Base-by-base conservation (phyloP, 2,329 filamentous ascomycete genomes). In the Lasiodiplodia citricola region DNA sequence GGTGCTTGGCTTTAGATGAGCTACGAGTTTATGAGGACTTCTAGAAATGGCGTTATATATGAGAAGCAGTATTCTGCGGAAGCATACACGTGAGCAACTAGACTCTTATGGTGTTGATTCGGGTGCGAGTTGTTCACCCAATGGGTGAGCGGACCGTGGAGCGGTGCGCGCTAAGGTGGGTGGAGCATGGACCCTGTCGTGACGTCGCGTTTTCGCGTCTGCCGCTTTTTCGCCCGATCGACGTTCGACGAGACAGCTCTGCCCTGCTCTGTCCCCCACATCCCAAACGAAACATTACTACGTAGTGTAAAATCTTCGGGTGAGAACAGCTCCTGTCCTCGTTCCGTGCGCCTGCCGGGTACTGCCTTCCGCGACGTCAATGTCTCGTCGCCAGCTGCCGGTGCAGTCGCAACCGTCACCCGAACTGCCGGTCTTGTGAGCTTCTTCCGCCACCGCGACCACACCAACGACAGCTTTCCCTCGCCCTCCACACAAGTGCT, bases 121-220 rank as follows among this genome's bases (percentile, higher is more conserved):
- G 31, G 31, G 31, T 35, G 31, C 8, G 28, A 31, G 7, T 31
- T 35, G 31, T 35, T 10, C 31, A 35, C 31, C 31, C 31, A 35
- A 35, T 10, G 10, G 31, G 31, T 8, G 8, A 35, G 31, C 31
- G 31, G 31, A 35, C 31, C 7, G 31, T 3, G 8, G 8, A 10
- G 8, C 8, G n/a, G 44, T 21, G 8, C 44, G 28, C 28, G 54
- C 54, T 25, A 56, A 56, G 54, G 35, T 25, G 28, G 38, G 55
- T 13, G 13, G 37, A 13, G 58, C 58, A 51, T 37, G 47, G 60
- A 52, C 60, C 44, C 58, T 31, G 25, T 11, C 63, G 63, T 55
- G 63, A 55, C 37, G 63, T 41, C 63, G 63, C 63, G 63, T 66
- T 31, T 16, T 21, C 63, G 63, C 63, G 63, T 55, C 47, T n/a